phyloP scores from a whole-genome alignment of 306 rosid species.

The Astragalus membranaceus region DNA sequence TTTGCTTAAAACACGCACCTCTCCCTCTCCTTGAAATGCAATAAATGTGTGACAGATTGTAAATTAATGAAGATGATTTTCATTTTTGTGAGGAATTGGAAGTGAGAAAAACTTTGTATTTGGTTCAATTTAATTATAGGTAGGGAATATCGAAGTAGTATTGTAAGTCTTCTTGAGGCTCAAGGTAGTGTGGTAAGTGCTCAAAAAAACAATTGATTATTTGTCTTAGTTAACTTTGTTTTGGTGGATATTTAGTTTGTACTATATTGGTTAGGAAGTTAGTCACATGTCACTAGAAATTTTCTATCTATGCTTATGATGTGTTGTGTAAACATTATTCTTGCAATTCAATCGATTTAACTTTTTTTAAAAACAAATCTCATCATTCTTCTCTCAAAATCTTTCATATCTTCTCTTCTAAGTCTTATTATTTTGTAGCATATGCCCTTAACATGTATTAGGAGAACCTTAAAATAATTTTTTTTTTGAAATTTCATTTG shows the following conservation, averaged over 20 bases:
- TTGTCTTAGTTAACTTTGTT: not conserved
- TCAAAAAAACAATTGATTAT: not conserved
- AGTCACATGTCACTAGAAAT: not conserved
- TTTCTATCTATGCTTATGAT: not conserved
- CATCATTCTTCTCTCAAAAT: too few species aligned
- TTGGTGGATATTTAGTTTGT: not conserved
- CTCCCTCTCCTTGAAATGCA: not conserved
- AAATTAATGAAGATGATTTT: not conserved
- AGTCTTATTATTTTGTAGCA: too few species aligned
- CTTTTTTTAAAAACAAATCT: too few species aligned
- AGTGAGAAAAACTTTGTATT: not conserved
- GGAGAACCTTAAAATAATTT: too few species aligned
- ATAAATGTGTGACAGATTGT: not conserved
- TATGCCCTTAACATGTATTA: too few species aligned
- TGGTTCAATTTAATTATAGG: not conserved
- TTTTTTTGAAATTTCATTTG: too few species aligned
- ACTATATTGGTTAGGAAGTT: not conserved
- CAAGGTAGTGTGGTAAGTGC: not conserved
- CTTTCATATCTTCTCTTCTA: too few species aligned
- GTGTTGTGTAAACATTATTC: not conserved
- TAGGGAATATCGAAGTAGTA: not conserved
- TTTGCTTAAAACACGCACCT: not conserved
- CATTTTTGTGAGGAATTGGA: slow-evolving; percentile 5
- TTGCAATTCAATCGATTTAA: too few species aligned
- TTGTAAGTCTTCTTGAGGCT: slow-evolving; percentile 1